Evolutionary conservation across 768 basidiomycete genomes (phyloP), one percentile per base, ranked within the genome.

Genomic region (Flagelloscypha sp.): DNA sequence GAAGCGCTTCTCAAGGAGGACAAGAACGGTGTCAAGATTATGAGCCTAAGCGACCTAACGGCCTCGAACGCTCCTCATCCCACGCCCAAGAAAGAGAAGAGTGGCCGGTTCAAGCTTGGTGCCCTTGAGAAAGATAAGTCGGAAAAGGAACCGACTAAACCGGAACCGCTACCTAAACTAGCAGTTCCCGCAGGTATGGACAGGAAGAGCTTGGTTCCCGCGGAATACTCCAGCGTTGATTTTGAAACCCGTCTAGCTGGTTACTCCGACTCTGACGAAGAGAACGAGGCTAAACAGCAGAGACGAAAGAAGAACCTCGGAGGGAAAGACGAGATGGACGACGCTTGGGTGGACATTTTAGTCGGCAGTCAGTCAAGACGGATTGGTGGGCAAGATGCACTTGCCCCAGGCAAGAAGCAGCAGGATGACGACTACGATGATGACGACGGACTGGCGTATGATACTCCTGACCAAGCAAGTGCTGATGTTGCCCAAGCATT

Each of bases 281-380:
- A 33, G 2, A 56, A 64, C 28, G 70, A 65, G 41, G 48, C 56
- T 6, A 66, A 66, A 43, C 43, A 54, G 29, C 61, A 59, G 42
- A 63, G 61, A 61, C 72, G 57, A 63, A 64, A 48, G 54, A 66
- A 13, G 50, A 59, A 24, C 56, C 54, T 15, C 38, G 68, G 32
- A 56, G 68, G 24, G 64, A 68, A 24, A 56, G 59, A 58, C 61
- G 48, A 57, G 13, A 62, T 57, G 45, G 79, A 84, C 33, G 87
- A 89, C 48, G 84, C 84, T 4, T 88, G 87, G 85, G 84, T 89
- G 27, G 87, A 89, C 56, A 89, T 89, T 27, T 58, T 88, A 7
- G 84, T 89, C 2, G 76, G 75, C 28, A 71, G 53, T 10, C 72
- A 70, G 44, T 54, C 46, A 23, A 58, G 77, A 27, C 56, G 77